A percentile compares a stretch with the other conserved stretches of the same genome.
These are phyloP conservation scores for Picea abies DNA, from an alignment of 83 land plant genomes.

Conservation along the genomic window DNA sequence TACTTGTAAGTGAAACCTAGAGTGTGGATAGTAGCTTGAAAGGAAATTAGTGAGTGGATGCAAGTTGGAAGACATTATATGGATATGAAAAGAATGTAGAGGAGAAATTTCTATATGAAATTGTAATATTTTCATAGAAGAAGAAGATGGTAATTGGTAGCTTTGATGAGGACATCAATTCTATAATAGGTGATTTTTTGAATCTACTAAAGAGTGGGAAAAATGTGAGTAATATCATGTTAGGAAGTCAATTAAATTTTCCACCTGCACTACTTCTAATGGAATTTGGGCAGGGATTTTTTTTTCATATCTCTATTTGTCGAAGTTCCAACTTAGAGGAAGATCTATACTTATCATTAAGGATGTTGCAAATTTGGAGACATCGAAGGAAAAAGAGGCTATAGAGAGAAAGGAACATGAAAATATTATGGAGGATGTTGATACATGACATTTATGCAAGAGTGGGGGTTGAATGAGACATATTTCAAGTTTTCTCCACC, in stretches of 20 bases:
- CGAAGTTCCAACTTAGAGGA: slow-evolving; percentile 20
- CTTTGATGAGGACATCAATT: slow-evolving; percentile 39
- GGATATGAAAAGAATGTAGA: neutral
- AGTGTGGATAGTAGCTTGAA: neutral
- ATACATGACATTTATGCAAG: slow-evolving; percentile 48
- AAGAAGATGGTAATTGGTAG: neutral
- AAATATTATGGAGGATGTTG: slow-evolving; percentile 47
- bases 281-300: slow-evolving; percentile 42
- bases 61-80: neutral
- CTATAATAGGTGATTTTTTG: slow-evolving; percentile 40
- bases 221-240: neutral
- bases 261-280: slow-evolving; percentile 31
- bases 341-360: slow-evolving; percentile 25
- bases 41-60: slow-evolving; percentile 9
- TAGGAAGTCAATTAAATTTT: slow-evolving; percentile 34
- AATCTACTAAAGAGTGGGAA: slow-evolving; percentile 24
- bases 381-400: slow-evolving; percentile 38
- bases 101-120: neutral
- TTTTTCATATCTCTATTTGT: slow-evolving; percentile 21
- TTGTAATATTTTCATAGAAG: neutral
- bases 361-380: slow-evolving; percentile 42
- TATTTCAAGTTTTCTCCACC: slow-evolving; percentile 35
- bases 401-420: slow-evolving; percentile 40
- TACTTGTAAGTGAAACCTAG: neutral
- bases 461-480: slow-evolving; percentile 16